Percentiles rank a stretch among this genome's conserved stretches.
Evolutionary conservation across 2,329 filamentous ascomycete species (phyloP).

Genomic region (Setomelanomma holmii): DNA sequence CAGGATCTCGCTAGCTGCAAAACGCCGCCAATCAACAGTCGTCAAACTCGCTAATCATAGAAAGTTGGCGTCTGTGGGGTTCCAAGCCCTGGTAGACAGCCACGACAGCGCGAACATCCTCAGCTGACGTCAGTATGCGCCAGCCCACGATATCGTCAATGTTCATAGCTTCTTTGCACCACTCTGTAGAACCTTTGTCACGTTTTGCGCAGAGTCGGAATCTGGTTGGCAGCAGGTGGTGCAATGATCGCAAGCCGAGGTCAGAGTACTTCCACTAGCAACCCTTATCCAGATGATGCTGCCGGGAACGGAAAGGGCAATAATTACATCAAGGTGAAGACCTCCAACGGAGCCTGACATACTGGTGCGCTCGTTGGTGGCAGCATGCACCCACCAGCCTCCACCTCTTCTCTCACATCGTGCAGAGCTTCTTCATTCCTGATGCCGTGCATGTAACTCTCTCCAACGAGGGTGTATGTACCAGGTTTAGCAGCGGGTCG

Average conservation of each 20-base stretch:
- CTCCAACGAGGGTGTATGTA: too few species aligned
- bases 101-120: not conserved
- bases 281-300: not conserved
- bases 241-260: too few species aligned
- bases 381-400: not conserved
- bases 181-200: too few species aligned
- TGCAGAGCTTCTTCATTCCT: too few species aligned
- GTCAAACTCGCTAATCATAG: not conserved
- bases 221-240: too few species aligned
- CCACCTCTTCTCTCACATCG: too few species aligned
- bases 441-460: too few species aligned
- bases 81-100: not conserved
- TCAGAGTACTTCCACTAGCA: too few species aligned
- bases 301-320: not conserved
- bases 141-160: too few species aligned
- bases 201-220: too few species aligned
- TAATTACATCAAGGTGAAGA: not conserved
- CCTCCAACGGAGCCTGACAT: not conserved
- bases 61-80: not conserved
- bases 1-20: not conserved
- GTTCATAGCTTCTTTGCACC: too few species aligned
- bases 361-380: not conserved
- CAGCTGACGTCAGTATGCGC: not conserved
- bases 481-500: too few species aligned
- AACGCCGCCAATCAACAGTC: not conserved